phyloP scores from a whole-genome alignment of 192 early-diverging fungal species.

The Gaertneriomyces sp. region DNA sequence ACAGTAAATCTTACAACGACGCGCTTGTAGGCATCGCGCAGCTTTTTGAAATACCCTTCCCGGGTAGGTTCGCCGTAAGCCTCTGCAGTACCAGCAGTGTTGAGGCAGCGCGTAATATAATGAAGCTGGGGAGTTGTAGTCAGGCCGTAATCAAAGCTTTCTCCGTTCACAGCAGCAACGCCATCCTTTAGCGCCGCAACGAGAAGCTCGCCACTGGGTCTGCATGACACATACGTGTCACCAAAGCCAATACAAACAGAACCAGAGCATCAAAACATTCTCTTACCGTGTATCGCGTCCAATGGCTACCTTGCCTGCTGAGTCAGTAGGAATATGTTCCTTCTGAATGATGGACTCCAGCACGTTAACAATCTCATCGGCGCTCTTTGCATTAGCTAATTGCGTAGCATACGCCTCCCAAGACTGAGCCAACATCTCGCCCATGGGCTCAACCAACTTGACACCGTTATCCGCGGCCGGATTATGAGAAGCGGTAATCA shows the following conservation, averaged over 20 bases:
- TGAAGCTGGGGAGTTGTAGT: slow-evolving; percentile 97
- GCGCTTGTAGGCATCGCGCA: slow-evolving; percentile 75
- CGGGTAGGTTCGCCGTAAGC: slow-evolving; percentile 86
- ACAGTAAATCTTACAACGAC: slow-evolving; percentile 60
- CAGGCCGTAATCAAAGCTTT: slow-evolving; percentile 76
- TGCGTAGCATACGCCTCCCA: slow-evolving; percentile 92
- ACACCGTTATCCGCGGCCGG: slow-evolving; percentile 96
- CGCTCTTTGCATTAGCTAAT: slow-evolving; percentile 77
- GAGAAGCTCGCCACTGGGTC: slow-evolving; percentile 82
- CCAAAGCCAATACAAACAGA: too few species aligned
- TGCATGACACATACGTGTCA: slow-evolving; percentile 16
- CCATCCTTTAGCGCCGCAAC: slow-evolving; percentile 79
- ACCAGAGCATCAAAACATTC: neutral
- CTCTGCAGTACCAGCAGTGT: slow-evolving; percentile 68
- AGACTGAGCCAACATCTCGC: slow-evolving; percentile 95
- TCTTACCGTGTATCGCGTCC: slow-evolving; percentile 88
- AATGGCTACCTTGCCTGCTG: slow-evolving; percentile 71
- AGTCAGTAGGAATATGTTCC: slow-evolving; percentile 68
- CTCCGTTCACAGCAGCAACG: slow-evolving; percentile 65
- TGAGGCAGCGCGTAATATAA: slow-evolving; percentile 85
- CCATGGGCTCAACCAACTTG: slow-evolving; percentile 95
- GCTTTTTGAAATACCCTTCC: slow-evolving; percentile 90
- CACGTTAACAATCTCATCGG: slow-evolving; percentile 56
- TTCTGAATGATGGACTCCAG: slow-evolving; percentile 61
- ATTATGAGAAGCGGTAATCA: slow-evolving; percentile 99